Conservation (phyloP, 2,329 filamentous ascomycete genomes). For the Hypoxylon sp. region DNA sequence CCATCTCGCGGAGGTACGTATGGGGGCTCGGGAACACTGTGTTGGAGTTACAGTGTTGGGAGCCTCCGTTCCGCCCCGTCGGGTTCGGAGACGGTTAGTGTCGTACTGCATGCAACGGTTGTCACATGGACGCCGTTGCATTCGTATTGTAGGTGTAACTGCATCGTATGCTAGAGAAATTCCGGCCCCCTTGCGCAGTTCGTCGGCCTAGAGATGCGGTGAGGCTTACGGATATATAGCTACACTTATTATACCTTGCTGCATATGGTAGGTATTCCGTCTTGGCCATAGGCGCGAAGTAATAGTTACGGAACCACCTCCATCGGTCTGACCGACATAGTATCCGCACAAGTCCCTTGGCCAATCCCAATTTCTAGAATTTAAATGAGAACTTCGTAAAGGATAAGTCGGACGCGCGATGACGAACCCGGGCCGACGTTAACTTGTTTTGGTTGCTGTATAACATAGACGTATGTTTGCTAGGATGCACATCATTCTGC, state of each 20-base stretch:
- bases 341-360: not conserved
- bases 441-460: constrained; percentile 5
- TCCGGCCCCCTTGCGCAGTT: not conserved
- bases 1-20: not conserved
- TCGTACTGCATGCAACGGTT: constrained; percentile 8
- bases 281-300: not conserved
- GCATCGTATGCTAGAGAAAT: not conserved
- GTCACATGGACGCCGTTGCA: constrained; percentile 1
- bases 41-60: constrained; percentile 13
- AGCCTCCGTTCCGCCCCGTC: constrained; percentile 2
- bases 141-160: not conserved
- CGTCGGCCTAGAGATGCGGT: not conserved
- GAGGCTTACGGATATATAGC: not conserved
- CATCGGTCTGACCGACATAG: not conserved
- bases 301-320: not conserved
- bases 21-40: constrained; percentile 15
- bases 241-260: not conserved
- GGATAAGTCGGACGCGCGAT: not conserved
- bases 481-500: constrained; percentile 13
- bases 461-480: constrained; percentile 23
- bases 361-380: not conserved
- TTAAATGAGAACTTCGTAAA: not conserved
- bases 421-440: constrained; percentile 15
- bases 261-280: constrained; percentile 6
- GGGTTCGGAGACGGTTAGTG: constrained; percentile 10